Percentiles rank a stretch among this genome's conserved stretches.
These are phyloP conservation scores for Pouteria campechiana DNA, from an alignment of 179 eudicot genomes.

Conservation along the genomic window DNA sequence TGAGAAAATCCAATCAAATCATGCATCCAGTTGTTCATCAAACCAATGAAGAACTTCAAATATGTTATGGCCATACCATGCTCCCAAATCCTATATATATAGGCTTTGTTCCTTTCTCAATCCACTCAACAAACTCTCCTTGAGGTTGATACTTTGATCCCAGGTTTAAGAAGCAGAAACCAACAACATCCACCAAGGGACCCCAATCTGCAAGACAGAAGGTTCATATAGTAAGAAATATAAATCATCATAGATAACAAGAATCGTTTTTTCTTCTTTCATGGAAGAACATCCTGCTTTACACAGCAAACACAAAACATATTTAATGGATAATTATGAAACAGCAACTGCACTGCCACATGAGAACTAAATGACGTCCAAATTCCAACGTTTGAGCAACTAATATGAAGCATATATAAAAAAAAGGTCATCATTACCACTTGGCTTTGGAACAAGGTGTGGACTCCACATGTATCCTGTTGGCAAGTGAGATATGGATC, in stretches of 20 bases:
- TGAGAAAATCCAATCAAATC: no score
- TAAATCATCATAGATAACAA: no score
- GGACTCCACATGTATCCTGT: slow-evolving; percentile 99
- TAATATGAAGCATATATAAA: no score
- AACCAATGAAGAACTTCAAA: no score
- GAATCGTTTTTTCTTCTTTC: no score
- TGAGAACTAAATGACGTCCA: no score
- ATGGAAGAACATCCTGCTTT: no score
- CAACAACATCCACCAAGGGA: slow-evolving; percentile 79
- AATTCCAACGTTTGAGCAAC: no score
- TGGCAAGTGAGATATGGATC: slow-evolving; percentile 81
- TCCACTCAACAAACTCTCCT: slow-evolving; percentile 61
- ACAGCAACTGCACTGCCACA: no score
- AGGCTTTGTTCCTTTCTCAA: slow-evolving; percentile 62
- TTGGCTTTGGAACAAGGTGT: slow-evolving; percentile 77
- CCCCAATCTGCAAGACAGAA: slow-evolving; percentile 79
- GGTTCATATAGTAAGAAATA: neutral
- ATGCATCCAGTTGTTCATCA: no score
- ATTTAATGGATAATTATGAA: no score
- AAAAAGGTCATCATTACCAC: slow-evolving; percentile 30
- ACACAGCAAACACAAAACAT: no score
- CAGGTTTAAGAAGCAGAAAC: slow-evolving; percentile 83
- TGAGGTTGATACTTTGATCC: slow-evolving; percentile 67
- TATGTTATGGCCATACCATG: slow-evolving; percentile 59
- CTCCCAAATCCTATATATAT: slow-evolving; percentile 94